Conservation (phyloP, 176 grass and related monocot species). For the Ananas comosus region DNA sequence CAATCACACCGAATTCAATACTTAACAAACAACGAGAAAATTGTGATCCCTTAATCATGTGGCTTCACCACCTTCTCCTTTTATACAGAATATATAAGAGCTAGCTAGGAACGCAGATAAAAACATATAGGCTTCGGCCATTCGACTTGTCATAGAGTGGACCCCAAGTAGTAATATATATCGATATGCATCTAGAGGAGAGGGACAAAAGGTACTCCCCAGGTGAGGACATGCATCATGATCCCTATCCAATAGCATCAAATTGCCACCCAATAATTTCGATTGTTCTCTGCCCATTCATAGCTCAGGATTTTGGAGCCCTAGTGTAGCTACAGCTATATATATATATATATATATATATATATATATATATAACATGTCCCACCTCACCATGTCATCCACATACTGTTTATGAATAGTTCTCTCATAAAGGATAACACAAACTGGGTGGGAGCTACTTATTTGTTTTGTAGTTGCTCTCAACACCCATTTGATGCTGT, state of each 20-base stretch:
- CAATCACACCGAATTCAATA: too few relatives aligned
- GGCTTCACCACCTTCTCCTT: too few relatives aligned
- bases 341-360: background rate
- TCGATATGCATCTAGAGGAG: background rate
- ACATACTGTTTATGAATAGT: background rate
- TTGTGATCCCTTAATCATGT: too few relatives aligned
- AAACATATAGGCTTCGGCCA: background rate
- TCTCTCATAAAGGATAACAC: background rate
- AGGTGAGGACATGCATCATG: constrained; percentile 1
- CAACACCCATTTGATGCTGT: background rate
- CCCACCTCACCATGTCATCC: background rate
- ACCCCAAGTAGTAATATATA: background rate
- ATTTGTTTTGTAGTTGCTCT: background rate
- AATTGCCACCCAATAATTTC: constrained; percentile 1
- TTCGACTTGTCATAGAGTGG: constrained; percentile 4
- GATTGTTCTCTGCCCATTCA: background rate
- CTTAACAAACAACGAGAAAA: too few relatives aligned
- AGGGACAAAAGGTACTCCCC: constrained; percentile 3
- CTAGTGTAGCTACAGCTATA: background rate
- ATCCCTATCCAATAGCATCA: background rate
- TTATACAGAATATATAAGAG: too few relatives aligned
- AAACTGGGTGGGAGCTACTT: background rate
- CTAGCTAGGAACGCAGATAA: too few relatives aligned
- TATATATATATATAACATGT: background rate
- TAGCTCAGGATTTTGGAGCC: background rate